These are phyloP conservation scores for Bipolaris bicolor DNA, from an alignment of 2,329 filamentous ascomycete genomes.

Conservation along the genomic window DNA sequence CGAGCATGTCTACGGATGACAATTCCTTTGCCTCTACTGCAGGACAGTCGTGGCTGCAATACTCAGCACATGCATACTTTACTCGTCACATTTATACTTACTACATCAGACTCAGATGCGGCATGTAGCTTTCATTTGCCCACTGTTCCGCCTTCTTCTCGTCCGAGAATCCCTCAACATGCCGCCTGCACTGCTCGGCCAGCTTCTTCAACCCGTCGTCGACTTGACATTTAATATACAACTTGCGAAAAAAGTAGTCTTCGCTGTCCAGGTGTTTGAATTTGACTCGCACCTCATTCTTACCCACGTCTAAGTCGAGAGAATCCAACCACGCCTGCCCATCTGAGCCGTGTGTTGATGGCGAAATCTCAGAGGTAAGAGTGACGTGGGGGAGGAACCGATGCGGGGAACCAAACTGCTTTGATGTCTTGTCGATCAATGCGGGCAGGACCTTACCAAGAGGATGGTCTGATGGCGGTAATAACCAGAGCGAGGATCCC, in stretches of 20 bases:
- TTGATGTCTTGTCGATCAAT: conserved; percentile 45
- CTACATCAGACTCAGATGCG: conserved; percentile 53
- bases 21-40: conserved; percentile 30
- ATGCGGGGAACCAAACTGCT: conserved; percentile 45
- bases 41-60: conserved; percentile 35
- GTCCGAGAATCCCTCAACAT: conserved; percentile 35
- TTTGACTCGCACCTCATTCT: conserved; percentile 26
- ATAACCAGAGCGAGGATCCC: conserved; percentile 53
- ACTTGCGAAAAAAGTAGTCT: conserved; percentile 48
- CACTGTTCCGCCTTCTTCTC: conserved; percentile 35
- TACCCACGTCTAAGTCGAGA: conserved; percentile 29
- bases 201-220: conserved; percentile 32
- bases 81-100: conserved; percentile 37
- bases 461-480: conserved; percentile 46
- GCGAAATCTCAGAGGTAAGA: conserved; percentile 47
- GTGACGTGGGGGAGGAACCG: conserved; percentile 53
- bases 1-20: conserved; percentile 30
- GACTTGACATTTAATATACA: conserved; percentile 48
- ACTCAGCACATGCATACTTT: background rate
- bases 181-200: conserved; percentile 35
- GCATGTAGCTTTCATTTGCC: conserved; percentile 42
- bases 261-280: conserved; percentile 45
- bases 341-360: conserved; percentile 32
- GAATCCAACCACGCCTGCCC: conserved; percentile 49
- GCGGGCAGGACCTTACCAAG: conserved; percentile 39